Conservation (phyloP, 805 yeast genomes). For the Wickerhamiella galacta region DNA sequence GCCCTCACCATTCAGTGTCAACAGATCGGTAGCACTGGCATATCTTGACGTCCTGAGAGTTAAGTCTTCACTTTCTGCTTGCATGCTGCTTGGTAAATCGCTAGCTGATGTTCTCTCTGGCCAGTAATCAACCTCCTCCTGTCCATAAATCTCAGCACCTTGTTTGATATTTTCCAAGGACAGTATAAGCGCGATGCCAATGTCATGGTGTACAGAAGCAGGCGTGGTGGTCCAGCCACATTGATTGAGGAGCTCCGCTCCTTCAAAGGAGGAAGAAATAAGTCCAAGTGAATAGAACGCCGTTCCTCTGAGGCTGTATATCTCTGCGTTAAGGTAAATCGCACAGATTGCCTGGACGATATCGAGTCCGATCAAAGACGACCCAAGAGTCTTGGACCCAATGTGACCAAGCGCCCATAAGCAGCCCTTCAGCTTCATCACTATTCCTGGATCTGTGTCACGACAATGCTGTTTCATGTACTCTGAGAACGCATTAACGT, state of each 20-base stretch:
- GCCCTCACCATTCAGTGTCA: too few relatives aligned
- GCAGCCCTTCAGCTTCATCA: slow-evolving; percentile 45
- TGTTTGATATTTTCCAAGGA: too few relatives aligned
- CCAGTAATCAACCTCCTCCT: too few relatives aligned
- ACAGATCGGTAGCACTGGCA: too few relatives aligned
- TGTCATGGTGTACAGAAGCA: slow-evolving; percentile 11
- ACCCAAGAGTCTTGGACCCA: slow-evolving; percentile 57
- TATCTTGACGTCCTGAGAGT: too few relatives aligned
- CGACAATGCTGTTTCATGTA: slow-evolving; percentile 15
- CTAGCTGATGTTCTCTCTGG: too few relatives aligned
- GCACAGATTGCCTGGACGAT: slow-evolving; percentile 37
- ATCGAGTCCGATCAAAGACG: slow-evolving; percentile 29
- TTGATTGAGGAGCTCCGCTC: slow-evolving; percentile 73
- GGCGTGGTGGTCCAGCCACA: slow-evolving; percentile 49
- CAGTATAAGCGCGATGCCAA: slow-evolving; percentile 11
- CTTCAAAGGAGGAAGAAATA: slow-evolving; percentile 55
- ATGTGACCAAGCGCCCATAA: slow-evolving; percentile 81
- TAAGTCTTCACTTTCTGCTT: too few relatives aligned
- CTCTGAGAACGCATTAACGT: slow-evolving; percentile 20
- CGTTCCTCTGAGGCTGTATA: slow-evolving; percentile 54
- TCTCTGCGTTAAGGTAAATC: slow-evolving; percentile 30
- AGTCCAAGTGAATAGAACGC: slow-evolving; percentile 68
- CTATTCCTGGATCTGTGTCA: slow-evolving; percentile 22
- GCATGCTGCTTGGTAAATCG: too few relatives aligned
- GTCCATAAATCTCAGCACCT: too few relatives aligned